Evolutionary conservation across 1,284 basidiomycete genomes (phyloP), one percentile per base, ranked within the genome.

Genomic region (Moesziomyces sp.): DNA sequence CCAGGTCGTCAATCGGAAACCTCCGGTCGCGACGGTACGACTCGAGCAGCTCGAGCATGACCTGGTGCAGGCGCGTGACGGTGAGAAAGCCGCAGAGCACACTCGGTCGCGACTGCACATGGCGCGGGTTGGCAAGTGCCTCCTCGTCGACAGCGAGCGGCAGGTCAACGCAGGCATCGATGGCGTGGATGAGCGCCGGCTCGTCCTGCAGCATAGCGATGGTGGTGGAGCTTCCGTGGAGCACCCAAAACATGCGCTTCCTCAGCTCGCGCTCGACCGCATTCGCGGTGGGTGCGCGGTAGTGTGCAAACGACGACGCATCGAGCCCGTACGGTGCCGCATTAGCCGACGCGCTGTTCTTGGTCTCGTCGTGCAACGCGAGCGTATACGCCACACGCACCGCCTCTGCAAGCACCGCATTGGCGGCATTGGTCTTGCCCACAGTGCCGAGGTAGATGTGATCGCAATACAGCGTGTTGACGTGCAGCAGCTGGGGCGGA

Each of bases 381-480:
- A 79, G 54, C 38, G 75, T 69, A 13, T 56, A 75, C 1, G 74
- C 71, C 18, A 72, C 64, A 3, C 75, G 58, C 23, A 79, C 61
- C 0, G 75, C 71, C 42, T 79, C 77, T 4, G 75, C 77, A 5
- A 77, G 72, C 11, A 73, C 63, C 0, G 77, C 74, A 28, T 79
- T 79, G 48, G 68, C 75, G 3, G 77, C 77, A 19, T 72, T 75
- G 52, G 38, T 64, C 24, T 58, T 52, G 40, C 74, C 71, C 0
- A 63, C 54, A 14, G 73, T 69, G 28, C 77, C 75, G 16, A 79
- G 64, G 43, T 79, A 79, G 61, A 79, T 79, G 58, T 77, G 76
- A 40, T 78, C 73, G 52, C 76, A 76, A 50, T 77, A 77, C 33
- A 79, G 75, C 13, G 76, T 78, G 46, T 50, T 64, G 47, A 78